A percentile compares a stretch with the other conserved stretches of the same genome.
Conservation (phyloP, 352 stramenopile genomes). For the Globisporangium solare region DNA sequence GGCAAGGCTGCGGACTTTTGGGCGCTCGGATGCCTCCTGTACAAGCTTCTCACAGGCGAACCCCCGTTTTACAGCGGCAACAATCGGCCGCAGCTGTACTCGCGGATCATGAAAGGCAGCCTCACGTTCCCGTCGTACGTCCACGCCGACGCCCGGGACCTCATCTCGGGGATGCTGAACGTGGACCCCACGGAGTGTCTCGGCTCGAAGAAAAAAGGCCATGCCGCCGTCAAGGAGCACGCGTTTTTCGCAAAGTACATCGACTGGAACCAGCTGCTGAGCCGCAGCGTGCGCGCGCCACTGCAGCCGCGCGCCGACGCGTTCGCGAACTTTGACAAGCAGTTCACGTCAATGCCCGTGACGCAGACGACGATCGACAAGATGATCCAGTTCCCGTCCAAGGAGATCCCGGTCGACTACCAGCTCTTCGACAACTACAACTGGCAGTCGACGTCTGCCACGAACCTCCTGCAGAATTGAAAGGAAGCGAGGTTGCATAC, state of each 20-base stretch:
- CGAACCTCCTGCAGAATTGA: slow-evolving; percentile 8
- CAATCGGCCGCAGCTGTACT: slow-evolving; percentile 51
- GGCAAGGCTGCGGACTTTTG: slow-evolving; percentile 89
- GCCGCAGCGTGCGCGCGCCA: slow-evolving; percentile 42
- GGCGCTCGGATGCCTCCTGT: slow-evolving; percentile 83
- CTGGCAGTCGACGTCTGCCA: slow-evolving; percentile 46
- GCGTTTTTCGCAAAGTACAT: slow-evolving; percentile 67
- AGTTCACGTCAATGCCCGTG: slow-evolving; percentile 84
- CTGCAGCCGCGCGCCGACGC: slow-evolving; percentile 61
- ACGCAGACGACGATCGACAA: slow-evolving; percentile 40
- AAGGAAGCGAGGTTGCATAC: slow-evolving; percentile 2
- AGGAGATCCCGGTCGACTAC: slow-evolving; percentile 68
- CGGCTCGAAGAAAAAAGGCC: slow-evolving; percentile 32
- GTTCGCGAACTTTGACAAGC: slow-evolving; percentile 81
- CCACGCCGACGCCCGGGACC: slow-evolving; percentile 33
- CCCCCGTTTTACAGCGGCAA: slow-evolving; percentile 82
- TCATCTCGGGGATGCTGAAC: slow-evolving; percentile 49
- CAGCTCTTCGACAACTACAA: slow-evolving; percentile 87
- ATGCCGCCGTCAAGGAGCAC: slow-evolving; percentile 53
- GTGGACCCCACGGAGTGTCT: slow-evolving; percentile 55
- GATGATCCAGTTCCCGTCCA: slow-evolving; percentile 73
- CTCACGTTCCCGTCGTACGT: slow-evolving; percentile 56
- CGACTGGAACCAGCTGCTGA: slow-evolving; percentile 52
- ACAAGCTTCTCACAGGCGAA: slow-evolving; percentile 86
- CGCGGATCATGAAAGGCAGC: slow-evolving; percentile 43